Percentiles rank a stretch among this genome's conserved stretches.
phyloP scores from a whole-genome alignment of 441 rosid species.

The Bocquillonia castaneifolia region DNA sequence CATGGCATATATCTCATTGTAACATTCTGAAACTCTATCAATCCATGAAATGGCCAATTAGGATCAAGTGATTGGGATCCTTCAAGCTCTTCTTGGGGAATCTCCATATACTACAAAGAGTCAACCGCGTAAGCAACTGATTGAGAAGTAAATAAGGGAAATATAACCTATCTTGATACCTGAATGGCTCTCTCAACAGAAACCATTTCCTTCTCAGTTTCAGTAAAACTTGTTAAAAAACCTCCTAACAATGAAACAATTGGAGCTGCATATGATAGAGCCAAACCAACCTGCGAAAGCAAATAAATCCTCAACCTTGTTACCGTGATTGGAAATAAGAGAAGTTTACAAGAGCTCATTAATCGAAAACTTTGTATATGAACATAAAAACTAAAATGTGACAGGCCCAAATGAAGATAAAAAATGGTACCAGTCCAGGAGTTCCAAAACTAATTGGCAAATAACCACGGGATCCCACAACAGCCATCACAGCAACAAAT shows the following conservation, averaged over 20 bases:
- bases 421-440: conserved; percentile 80
- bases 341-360: not conserved
- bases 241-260: conserved; percentile 78
- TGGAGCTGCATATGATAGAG: conserved; percentile 92
- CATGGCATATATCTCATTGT: conserved; percentile 75
- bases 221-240: conserved; percentile 89
- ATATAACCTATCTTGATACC: conserved; percentile 37
- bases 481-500: conserved; percentile 78
- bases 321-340: not conserved
- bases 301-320: not conserved
- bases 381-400: conserved; percentile 9
- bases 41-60: conserved; percentile 74
- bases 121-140: conserved; percentile 16
- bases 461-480: conserved; percentile 64
- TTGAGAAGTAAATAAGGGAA: conserved; percentile 5
- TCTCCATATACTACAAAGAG: conserved; percentile 71
- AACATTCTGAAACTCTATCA: conserved; percentile 67
- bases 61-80: conserved; percentile 48
- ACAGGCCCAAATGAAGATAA: not conserved
- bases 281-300: conserved; percentile 79
- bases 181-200: conserved; percentile 87
- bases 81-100: conserved; percentile 71
- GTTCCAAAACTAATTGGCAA: conserved; percentile 74
- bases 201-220: conserved; percentile 98
- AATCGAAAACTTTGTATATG: not conserved